Conservation (phyloP, 2,329 filamentous ascomycete species). For the Xenoacremonium recifei region DNA sequence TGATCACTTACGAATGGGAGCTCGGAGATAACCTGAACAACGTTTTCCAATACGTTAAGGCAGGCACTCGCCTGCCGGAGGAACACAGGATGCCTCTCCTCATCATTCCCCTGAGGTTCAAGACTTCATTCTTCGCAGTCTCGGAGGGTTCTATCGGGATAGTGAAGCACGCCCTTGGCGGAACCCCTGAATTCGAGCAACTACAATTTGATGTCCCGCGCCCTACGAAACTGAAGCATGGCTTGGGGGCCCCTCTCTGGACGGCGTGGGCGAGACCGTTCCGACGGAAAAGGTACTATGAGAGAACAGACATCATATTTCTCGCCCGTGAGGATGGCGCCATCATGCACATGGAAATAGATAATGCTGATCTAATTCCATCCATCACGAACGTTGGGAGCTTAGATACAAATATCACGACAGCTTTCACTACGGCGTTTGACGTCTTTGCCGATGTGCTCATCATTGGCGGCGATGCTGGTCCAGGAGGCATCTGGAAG, state of each 20-base stretch:
- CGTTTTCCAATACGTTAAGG: conserved; percentile 45
- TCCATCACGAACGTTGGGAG: conserved; percentile 59
- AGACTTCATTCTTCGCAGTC: conserved; percentile 69
- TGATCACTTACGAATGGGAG: conserved; percentile 63
- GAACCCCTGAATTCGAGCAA: conserved; percentile 46
- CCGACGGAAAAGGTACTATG: conserved; percentile 61
- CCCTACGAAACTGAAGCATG: conserved; percentile 47
- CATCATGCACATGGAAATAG: conserved; percentile 70
- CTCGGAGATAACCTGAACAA: conserved; percentile 45
- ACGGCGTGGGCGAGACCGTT: conserved; percentile 80
- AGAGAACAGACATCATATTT: conserved; percentile 75
- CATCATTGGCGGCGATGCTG: conserved; percentile 74
- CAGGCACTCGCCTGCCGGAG: conserved; percentile 49
- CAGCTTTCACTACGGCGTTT: conserved; percentile 76
- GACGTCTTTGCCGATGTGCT: conserved; percentile 72
- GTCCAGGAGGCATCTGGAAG: conserved; percentile 74
- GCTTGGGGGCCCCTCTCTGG: conserved; percentile 61
- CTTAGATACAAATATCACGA: conserved; percentile 71
- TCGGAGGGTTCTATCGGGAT: conserved; percentile 58
- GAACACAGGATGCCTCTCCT: conserved; percentile 62
- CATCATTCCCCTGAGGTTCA: conserved; percentile 68
- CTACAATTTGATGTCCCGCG: conserved; percentile 41
- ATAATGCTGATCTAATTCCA: conserved; percentile 53
- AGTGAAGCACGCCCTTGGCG: conserved; percentile 53
- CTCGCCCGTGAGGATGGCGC: conserved; percentile 85